phyloP scores from a whole-genome alignment of 148 eudicot species.

The Cornus suecica region DNA sequence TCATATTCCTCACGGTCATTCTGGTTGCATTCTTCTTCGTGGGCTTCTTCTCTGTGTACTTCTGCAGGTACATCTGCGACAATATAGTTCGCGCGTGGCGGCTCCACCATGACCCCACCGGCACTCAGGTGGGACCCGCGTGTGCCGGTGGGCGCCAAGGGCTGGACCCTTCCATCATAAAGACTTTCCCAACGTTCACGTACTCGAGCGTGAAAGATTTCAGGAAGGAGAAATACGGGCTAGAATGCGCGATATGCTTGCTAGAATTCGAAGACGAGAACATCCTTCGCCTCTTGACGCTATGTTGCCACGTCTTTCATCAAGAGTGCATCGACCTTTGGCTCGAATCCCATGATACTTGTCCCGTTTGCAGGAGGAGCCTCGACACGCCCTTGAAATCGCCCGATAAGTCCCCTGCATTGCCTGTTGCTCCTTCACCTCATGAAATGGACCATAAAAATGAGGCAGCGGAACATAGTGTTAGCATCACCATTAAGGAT shows the following conservation, averaged over 20 bases:
- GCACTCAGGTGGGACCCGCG: constrained; percentile 28
- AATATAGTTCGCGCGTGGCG: constrained; percentile 32
- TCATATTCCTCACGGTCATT: constrained; percentile 53
- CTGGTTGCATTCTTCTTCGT: constrained; percentile 54
- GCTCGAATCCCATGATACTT: constrained; percentile 68
- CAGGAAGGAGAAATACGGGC: constrained; percentile 47
- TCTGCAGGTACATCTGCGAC: constrained; percentile 65
- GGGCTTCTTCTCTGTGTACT: constrained; percentile 67
- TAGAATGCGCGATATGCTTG: constrained; percentile 84
- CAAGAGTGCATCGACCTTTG: constrained; percentile 76
- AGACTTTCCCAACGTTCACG: constrained; percentile 55
- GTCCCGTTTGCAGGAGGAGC: constrained; percentile 67
- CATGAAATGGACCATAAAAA: constrained; percentile 4
- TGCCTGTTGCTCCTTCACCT: not conserved
- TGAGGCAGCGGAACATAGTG: constrained; percentile 20
- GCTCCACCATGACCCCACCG: constrained; percentile 33
- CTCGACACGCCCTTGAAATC: constrained; percentile 27
- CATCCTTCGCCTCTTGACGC: constrained; percentile 47
- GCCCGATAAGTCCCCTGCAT: constrained; percentile 12
- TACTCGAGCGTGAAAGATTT: constrained; percentile 60
- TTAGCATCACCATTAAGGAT: constrained; percentile 30
- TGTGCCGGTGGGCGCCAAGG: constrained; percentile 22
- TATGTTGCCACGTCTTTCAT: constrained; percentile 76
- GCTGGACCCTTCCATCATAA: constrained; percentile 42
- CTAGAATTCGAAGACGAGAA: constrained; percentile 52